Evolutionary conservation across 108 stramenopile species (phyloP), one percentile per base, ranked within the genome.

Genomic region (Nannochloropsis salina): DNA sequence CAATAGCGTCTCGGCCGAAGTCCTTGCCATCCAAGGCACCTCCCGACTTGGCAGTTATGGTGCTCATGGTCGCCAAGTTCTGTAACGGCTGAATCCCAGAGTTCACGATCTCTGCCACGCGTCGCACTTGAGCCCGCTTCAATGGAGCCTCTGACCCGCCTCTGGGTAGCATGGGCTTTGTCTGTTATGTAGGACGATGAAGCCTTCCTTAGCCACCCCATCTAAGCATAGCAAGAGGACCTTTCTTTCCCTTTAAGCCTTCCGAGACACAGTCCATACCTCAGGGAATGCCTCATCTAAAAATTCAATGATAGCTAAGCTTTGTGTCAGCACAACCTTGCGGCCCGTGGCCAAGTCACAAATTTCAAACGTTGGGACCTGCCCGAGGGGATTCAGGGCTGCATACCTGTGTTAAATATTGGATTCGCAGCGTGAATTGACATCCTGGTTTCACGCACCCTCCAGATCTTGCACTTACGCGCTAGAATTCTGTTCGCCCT

Each of bases 281-380:
- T 86, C 31, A 12, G 93, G 90, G 91, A 93, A 94, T 9, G 91
- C 90, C 40, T 83, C 83, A 22, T 95, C 94, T 31, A 96, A 82
- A 84, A 93, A 95, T 43, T 95, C 94, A 61, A 95, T 92, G 40
- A 95, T 95, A 6, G 94, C 93, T 42, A 94, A 44, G 18, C 93
- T 93, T 87, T 94, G 94, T 15, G 93, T 84, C 18, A 93, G 42
- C 2, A 44, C 82, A 12, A 92, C 88, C 9, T 42, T 83, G 8
- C 83, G 12, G 11, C 82, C 21, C 42, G 43, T 43, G 82, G 85
- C 9, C 42, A 83, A 83, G 80, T 94, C 93, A 20, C 80, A 85
- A 44, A 90, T 93, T 86, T 94, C 92, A 43, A 96, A 85, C 41
- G 90, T 84, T 6, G 95, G 94, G 31, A 94, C 92, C 86, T 94